phyloP scores from a whole-genome alignment of 352 stramenopile genomes.

The Globisporangium solare region DNA sequence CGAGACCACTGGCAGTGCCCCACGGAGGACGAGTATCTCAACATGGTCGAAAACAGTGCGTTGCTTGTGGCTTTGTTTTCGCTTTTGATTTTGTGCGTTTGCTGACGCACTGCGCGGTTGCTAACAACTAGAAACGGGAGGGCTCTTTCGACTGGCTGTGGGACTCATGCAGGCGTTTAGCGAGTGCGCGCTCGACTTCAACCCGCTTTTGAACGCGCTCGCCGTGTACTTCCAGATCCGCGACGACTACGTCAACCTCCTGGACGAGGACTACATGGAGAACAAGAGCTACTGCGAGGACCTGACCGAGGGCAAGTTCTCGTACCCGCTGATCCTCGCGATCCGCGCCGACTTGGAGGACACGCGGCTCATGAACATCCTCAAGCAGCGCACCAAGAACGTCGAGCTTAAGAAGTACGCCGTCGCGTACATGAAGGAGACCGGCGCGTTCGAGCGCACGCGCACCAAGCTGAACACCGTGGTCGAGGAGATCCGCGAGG shows the following conservation, averaged over 20 bases:
- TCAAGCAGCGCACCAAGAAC: constrained; percentile 96
- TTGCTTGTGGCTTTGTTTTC: no score
- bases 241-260: constrained; percentile 97
- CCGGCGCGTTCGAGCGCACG: constrained; percentile 48
- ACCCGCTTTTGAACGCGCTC: constrained; percentile 90
- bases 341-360: constrained; percentile 73
- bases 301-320: constrained; percentile 97
- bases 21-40: constrained; percentile 89
- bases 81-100: no score
- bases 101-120: not conserved
- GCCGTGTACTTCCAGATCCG: constrained; percentile 98
- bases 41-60: constrained; percentile 96
- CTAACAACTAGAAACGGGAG: constrained; percentile 94
- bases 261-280: constrained; percentile 95
- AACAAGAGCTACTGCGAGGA: constrained; percentile 98
- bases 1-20: constrained; percentile 88
- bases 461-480: constrained; percentile 55
- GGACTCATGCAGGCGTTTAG: constrained; percentile 93
- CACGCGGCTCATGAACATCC: constrained; percentile 91
- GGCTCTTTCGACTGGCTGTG: constrained; percentile 95
- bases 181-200: constrained; percentile 67
- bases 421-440: constrained; percentile 78
- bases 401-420: constrained; percentile 94
- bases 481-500: constrained; percentile 36
- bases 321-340: constrained; percentile 83